phyloP scores from a whole-genome alignment of 2,329 filamentous ascomycete genomes.

The Phialemoniopsis sp. region DNA sequence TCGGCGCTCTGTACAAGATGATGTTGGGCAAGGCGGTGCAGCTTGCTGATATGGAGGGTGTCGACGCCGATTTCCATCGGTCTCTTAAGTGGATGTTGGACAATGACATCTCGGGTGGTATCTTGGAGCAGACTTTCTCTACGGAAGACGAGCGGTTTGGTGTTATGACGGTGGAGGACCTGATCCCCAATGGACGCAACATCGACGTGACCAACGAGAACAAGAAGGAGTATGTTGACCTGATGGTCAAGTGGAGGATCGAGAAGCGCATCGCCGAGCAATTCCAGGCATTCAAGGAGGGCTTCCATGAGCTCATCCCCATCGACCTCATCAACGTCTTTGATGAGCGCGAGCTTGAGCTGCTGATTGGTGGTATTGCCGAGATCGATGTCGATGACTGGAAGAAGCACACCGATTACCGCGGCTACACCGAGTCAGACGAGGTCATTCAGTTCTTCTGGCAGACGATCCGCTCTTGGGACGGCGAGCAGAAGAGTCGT shows the following conservation, averaged over 20 bases:
- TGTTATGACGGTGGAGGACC: constrained; percentile 87
- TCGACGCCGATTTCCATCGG: constrained; percentile 95
- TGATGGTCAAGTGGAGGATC: constrained; percentile 99
- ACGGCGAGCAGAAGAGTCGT: constrained; percentile 96
- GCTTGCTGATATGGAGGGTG: constrained; percentile 96
- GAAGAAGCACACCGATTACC: constrained; percentile 99
- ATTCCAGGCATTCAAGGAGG: constrained; percentile 95
- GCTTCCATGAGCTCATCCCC: constrained; percentile 96
- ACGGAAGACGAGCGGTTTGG: constrained; percentile 98
- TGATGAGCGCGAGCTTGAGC: constrained; percentile 92
- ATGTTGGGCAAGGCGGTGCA: constrained; percentile 89
- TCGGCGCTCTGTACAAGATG: constrained; percentile 99
- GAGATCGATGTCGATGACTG: constrained; percentile 99
- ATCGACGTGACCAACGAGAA: constrained; percentile 98
- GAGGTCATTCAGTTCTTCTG: constrained; percentile 98
- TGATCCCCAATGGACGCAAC: constrained; percentile 84
- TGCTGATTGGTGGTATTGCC: constrained; percentile 97
- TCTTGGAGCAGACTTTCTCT: constrained; percentile 92
- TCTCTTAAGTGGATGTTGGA: constrained; percentile 97
- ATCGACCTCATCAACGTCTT: constrained; percentile 97
- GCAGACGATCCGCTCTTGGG: constrained; percentile 95
- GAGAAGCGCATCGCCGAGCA: constrained; percentile 98
- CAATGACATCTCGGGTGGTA: constrained; percentile 89
- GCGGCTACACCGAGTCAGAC: constrained; percentile 95
- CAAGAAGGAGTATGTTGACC: constrained; percentile 97